phyloP scores from a whole-genome alignment of 768 basidiomycete species.

The Trametes gibbosa region DNA sequence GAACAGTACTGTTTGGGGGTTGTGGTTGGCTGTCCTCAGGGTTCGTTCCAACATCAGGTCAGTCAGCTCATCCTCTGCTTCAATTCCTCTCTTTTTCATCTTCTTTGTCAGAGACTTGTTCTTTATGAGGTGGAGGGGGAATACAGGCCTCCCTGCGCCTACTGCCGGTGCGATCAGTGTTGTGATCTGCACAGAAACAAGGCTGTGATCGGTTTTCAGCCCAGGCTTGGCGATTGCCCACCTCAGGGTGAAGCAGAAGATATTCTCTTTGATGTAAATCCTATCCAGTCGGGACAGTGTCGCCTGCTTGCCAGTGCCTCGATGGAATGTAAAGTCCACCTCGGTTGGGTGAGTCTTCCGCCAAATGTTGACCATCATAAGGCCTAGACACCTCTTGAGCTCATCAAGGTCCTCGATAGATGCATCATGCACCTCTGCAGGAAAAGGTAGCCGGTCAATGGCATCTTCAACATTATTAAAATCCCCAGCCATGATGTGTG shows the following conservation, averaged over 20 bases:
- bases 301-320: neutral
- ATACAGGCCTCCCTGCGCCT: neutral
- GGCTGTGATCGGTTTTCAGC: neutral
- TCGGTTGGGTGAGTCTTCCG: neutral
- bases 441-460: neutral
- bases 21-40: neutral
- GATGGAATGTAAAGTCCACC: neutral
- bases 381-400: neutral
- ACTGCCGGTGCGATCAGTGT: neutral
- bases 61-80: neutral
- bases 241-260: neutral
- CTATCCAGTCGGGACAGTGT: neutral
- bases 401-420: neutral
- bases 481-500: neutral
- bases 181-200: neutral
- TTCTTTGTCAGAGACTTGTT: neutral
- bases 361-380: neutral
- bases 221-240: neutral
- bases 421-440: neutral
- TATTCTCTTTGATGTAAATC: neutral
- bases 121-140: neutral
- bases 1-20: neutral
- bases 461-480: slow-evolving; percentile 1
- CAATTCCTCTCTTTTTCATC: neutral
- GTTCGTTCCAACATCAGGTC: neutral